These are phyloP conservation scores for Podospora australis DNA, from an alignment of 495 filamentous ascomycete species.

Conservation along the genomic window DNA sequence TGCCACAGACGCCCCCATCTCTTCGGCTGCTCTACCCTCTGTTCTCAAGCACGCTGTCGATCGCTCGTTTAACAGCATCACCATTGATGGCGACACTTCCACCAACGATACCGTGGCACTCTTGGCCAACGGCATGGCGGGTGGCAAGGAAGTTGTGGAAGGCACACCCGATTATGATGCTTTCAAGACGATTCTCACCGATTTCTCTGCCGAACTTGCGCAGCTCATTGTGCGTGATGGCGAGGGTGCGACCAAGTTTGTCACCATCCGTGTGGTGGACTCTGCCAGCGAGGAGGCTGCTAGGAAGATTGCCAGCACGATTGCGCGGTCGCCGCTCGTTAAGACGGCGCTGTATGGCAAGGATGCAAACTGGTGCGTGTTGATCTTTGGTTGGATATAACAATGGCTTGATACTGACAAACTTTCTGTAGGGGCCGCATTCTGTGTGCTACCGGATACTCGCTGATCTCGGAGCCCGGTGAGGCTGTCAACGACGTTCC, in stretches of 20 bases:
- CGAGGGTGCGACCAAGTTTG: constrained; percentile 97
- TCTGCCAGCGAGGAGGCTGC: constrained; percentile 59
- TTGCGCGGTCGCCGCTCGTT: constrained; percentile 89
- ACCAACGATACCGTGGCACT: constrained; percentile 96
- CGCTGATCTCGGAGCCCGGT: constrained; percentile 59
- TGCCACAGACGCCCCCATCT: constrained; percentile 86
- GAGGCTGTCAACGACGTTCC: constrained; percentile 47
- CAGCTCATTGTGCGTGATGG: constrained; percentile 93
- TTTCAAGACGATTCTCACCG: constrained; percentile 62
- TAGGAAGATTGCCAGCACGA: constrained; percentile 70
- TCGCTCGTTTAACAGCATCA: constrained; percentile 93
- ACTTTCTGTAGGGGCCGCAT: constrained; percentile 61
- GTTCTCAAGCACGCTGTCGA: constrained; percentile 71
- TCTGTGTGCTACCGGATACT: constrained; percentile 89
- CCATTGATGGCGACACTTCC: constrained; percentile 90
- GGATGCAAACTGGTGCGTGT: constrained; percentile 80
- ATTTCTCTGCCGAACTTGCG: constrained; percentile 75
- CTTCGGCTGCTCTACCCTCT: constrained; percentile 55
- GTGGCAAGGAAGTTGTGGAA: constrained; percentile 57
- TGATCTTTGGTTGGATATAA: background rate
- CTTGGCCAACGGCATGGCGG: constrained; percentile 89
- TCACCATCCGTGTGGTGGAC: constrained; percentile 80
- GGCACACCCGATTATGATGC: constrained; percentile 56
- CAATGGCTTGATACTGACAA: constrained; percentile 7
- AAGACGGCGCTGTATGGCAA: constrained; percentile 96